phyloP scores from a whole-genome alignment of 345 rosid genomes.

The Citrus australasica region DNA sequence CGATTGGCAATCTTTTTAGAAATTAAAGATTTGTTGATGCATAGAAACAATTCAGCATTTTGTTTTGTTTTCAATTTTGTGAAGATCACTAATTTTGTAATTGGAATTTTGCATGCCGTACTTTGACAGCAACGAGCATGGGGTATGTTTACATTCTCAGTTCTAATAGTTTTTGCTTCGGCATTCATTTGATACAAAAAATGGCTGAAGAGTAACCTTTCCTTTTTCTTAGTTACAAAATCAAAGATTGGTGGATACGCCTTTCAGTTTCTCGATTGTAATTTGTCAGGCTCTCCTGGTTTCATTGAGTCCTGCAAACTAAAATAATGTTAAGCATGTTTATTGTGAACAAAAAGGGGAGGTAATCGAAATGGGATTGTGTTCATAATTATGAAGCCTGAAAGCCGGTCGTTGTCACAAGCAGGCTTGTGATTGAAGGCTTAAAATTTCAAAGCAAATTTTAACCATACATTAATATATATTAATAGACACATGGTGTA shows the following conservation, averaged over 20 bases:
- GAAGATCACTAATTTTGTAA: neutral
- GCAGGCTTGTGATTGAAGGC: too few relatives aligned
- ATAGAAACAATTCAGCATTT: conserved; percentile 1
- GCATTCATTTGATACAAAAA: neutral
- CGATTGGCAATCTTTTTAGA: neutral
- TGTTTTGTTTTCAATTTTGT: neutral
- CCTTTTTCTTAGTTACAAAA: neutral
- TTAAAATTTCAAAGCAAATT: too few relatives aligned
- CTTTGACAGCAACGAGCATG: neutral
- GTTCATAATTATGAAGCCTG: too few relatives aligned
- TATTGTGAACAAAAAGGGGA: too few relatives aligned
- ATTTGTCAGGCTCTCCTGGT: neutral
- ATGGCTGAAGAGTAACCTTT: too few relatives aligned
- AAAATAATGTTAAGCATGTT: too few relatives aligned
- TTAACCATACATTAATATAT: too few relatives aligned
- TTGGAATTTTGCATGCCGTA: neutral
- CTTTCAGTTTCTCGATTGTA: neutral
- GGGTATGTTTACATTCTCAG: neutral
- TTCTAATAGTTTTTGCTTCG: neutral
- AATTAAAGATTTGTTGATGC: conserved; percentile 3
- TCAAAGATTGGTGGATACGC: neutral
- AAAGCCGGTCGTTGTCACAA: too few relatives aligned
- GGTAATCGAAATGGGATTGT: too few relatives aligned
- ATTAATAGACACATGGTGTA: too few relatives aligned
- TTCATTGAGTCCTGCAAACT: neutral